Conservation (phyloP, 139 green algal species). For the Parachlorella kessleri region DNA sequence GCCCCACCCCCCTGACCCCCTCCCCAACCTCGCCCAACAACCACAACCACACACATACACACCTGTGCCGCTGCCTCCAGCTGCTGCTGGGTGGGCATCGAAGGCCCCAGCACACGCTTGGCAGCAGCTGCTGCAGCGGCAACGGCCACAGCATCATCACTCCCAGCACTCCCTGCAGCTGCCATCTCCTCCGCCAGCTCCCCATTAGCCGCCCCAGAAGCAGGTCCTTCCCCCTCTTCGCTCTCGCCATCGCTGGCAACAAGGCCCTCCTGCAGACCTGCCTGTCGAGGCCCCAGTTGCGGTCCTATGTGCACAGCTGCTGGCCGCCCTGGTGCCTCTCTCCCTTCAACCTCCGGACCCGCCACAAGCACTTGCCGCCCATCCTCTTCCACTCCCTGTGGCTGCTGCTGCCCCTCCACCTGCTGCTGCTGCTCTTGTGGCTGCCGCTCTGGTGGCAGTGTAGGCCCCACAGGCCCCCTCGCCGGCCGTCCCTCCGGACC, state of each 20-base stretch:
- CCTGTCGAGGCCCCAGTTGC: too few relatives aligned
- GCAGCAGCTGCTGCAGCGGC: not conserved
- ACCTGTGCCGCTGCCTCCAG: conserved; percentile 54
- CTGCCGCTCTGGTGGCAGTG: not conserved
- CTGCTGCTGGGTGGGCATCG: conserved; percentile 58
- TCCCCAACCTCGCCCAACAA: too few relatives aligned
- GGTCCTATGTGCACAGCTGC: too few relatives aligned
- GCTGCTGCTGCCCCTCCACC: conserved; percentile 7
- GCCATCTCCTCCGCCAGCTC: not conserved
- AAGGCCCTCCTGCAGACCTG: not conserved
- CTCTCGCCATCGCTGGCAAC: not conserved
- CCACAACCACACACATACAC: not conserved
- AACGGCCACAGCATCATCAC: not conserved
- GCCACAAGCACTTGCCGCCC: too few relatives aligned
- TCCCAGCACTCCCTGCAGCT: not conserved
- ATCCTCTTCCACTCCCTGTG: too few relatives aligned
- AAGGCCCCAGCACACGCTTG: conserved; percentile 46
- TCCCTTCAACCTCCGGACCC: too few relatives aligned
- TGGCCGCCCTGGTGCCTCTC: too few relatives aligned
- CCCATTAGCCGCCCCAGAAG: not conserved
- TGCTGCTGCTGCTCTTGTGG: conserved; percentile 24
- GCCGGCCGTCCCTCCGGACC: too few relatives aligned
- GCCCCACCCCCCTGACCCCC: too few relatives aligned
- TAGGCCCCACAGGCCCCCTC: not conserved
- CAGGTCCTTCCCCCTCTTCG: not conserved